Evolutionary conservation across 2,329 filamentous ascomycete species (phyloP), one percentile per base, ranked within the genome.

Genomic region (Trichoderma sp.): DNA sequence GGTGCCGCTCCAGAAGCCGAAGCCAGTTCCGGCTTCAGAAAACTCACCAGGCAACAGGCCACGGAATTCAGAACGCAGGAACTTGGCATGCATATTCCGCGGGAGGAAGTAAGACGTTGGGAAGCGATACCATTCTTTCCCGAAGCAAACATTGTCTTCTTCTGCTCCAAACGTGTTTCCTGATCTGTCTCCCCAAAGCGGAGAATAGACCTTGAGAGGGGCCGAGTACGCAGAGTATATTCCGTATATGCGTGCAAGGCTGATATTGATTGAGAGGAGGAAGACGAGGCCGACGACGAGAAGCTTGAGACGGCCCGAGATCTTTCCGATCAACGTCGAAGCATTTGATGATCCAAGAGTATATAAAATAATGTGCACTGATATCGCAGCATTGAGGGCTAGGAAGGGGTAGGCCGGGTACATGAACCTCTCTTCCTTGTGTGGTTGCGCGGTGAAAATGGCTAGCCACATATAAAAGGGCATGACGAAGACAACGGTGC

Each of bases 341-440:
- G 90, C 88, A 69, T 92, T 85, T 1, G 86, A 85, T 25, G 88
- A 89, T 19, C 94, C 93, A 57, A 97, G 80, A 42, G 90, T 89
- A 13, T 89, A 84, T 17, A 98, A 84, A 2, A 96, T 75, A 68
- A 96, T 90, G 77, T 98, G 93, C 39, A 96, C 82, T 4, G 92
- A 87, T 64, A 97, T 86, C 9, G 94, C 92, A 3, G 94, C 94
- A 74, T 97, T 97, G 39, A 99, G 84, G 0, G 92, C 91, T 42
- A 99, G 84, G 70, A 94, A 93, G 1, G 95, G 95, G 74, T 99
- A 99, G 2, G 89, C 92, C 0, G 95, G 95, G 75, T 97, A 99
- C 94, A 99, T 98, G 82, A 99, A 99, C 7, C 95, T 86, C 80
- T 99, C 95, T 78, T 99, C 95, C 76, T 99, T 99, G 81, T 99